phyloP scores from a whole-genome alignment of 2,329 filamentous ascomycete genomes.

The Leptographium galeiforme region DNA sequence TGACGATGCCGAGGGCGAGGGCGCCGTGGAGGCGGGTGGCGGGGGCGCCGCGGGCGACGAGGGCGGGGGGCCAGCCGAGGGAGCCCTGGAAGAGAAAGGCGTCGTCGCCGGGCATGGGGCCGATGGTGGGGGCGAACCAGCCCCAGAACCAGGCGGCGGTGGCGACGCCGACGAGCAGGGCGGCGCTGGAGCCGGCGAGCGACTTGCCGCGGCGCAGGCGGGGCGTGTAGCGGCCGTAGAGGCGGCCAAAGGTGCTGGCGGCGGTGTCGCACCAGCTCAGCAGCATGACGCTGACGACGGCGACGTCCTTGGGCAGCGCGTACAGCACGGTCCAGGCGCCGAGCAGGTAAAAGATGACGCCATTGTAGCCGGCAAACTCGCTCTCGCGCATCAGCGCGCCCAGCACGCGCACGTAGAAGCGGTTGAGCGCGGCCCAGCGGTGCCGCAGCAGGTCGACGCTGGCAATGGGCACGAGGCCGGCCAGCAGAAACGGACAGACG shows the following conservation, averaged over 20 bases:
- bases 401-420: slow-evolving; percentile 69
- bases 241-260: slow-evolving; percentile 81
- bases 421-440: slow-evolving; percentile 67
- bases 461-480: slow-evolving; percentile 70
- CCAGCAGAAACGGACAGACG: slow-evolving; percentile 76
- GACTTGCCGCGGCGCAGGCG: slow-evolving; percentile 80
- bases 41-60: slow-evolving; percentile 31
- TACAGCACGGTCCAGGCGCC: slow-evolving; percentile 77
- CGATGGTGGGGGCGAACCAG: slow-evolving; percentile 57
- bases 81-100: slow-evolving; percentile 69
- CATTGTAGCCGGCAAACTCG: slow-evolving; percentile 88
- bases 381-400: slow-evolving; percentile 95
- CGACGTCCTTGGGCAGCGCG: slow-evolving; percentile 87
- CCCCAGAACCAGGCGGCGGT: slow-evolving; percentile 85
- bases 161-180: slow-evolving; percentile 67
- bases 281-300: slow-evolving; percentile 75
- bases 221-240: slow-evolving; percentile 82
- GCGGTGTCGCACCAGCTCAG: slow-evolving; percentile 98
- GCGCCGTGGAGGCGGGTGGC: slow-evolving; percentile 54
- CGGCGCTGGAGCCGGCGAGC: slow-evolving; percentile 74
- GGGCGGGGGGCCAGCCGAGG: slow-evolving; percentile 49
- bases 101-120: slow-evolving; percentile 56
- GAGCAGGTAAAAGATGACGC: slow-evolving; percentile 91
- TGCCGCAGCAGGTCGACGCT: slow-evolving; percentile 73
- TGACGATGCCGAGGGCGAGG: slow-evolving; percentile 65